Percentiles rank a stretch among this genome's conserved stretches.
phyloP scores from a whole-genome alignment of 257 asterid species.

The Leonotis leonurus region DNA sequence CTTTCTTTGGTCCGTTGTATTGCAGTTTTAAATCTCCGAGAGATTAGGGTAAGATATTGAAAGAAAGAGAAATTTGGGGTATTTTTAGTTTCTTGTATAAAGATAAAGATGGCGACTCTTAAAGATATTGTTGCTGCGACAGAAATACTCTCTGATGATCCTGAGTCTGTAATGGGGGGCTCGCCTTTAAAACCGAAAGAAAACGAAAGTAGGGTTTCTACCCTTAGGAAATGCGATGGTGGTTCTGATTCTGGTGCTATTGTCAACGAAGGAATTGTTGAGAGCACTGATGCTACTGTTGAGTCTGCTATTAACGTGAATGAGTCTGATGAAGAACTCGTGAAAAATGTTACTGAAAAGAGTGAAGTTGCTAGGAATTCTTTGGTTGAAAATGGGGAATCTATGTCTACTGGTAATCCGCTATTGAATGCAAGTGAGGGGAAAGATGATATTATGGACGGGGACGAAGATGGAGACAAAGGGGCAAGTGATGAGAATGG shows the following conservation, averaged over 20 bases:
- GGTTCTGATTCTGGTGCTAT: slow-evolving; percentile 8
- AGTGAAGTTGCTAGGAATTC: slow-evolving; percentile 5
- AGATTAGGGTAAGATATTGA: slow-evolving; percentile 1
- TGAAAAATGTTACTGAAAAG: neutral
- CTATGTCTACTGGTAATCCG: neutral
- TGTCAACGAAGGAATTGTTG: slow-evolving; percentile 5
- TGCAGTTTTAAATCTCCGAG: slow-evolving; percentile 17
- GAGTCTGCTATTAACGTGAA: slow-evolving; percentile 7
- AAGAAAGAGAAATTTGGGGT: slow-evolving; percentile 1
- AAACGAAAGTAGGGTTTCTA: slow-evolving; percentile 9
- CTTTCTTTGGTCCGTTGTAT: neutral
- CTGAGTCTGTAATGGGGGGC: slow-evolving; percentile 5
- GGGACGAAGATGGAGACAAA: slow-evolving; percentile 1
- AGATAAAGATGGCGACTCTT: slow-evolving; percentile 18
- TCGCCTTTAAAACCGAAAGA: slow-evolving; percentile 12
- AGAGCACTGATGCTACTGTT: slow-evolving; percentile 4
- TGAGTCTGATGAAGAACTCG: neutral
- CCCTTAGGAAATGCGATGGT: neutral
- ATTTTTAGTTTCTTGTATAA: neutral
- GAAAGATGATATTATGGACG: neutral
- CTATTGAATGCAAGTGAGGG: neutral
- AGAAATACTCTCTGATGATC: slow-evolving; percentile 18
- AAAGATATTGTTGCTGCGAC: slow-evolving; percentile 27
- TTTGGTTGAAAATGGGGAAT: slow-evolving; percentile 7
- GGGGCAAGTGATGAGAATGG: slow-evolving; percentile 2